phyloP scores from a whole-genome alignment of 2,329 filamentous ascomycete species.

The Metarhizium guizhouense region DNA sequence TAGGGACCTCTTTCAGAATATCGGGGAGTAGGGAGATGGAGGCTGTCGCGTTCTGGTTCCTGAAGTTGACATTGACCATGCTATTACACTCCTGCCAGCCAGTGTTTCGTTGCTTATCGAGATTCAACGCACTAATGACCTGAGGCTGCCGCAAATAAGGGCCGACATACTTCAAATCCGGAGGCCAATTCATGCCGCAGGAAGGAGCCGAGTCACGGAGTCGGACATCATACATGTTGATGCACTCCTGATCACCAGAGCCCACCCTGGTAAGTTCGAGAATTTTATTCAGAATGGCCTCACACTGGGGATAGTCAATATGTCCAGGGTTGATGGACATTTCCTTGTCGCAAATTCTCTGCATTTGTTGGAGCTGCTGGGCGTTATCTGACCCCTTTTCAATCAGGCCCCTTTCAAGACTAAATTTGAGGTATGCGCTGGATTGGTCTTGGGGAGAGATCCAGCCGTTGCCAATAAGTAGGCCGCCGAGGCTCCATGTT shows the following conservation, averaged over 20 bases:
- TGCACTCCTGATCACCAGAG: constrained; percentile 51
- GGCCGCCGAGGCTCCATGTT: constrained; percentile 69
- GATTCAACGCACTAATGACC: constrained; percentile 70
- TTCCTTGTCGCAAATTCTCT: constrained; percentile 59
- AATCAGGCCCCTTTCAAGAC: constrained; percentile 68
- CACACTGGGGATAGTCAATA: constrained; percentile 65
- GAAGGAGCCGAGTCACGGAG: constrained; percentile 70
- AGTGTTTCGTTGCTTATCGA: constrained; percentile 70
- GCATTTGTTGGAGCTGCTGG: constrained; percentile 57
- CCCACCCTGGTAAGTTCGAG: constrained; percentile 54
- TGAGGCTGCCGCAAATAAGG: constrained; percentile 80
- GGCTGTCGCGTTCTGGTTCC: constrained; percentile 60
- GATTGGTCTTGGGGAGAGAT: constrained; percentile 89
- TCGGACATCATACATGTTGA: constrained; percentile 97
- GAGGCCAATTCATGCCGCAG: constrained; percentile 98
- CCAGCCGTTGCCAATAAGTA: constrained; percentile 97
- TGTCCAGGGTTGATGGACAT: constrained; percentile 36
- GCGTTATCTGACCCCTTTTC: constrained; percentile 55
- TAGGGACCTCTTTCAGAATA: constrained; percentile 65
- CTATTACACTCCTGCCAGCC: constrained; percentile 91
- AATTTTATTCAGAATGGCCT: constrained; percentile 65
- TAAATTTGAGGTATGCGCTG: constrained; percentile 72
- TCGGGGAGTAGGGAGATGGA: constrained; percentile 67
- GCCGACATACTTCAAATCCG: constrained; percentile 67
- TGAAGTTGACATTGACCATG: constrained; percentile 65